Conservation (phyloP, 2,329 filamentous ascomycete genomes). For the Claviceps fusiformis region DNA sequence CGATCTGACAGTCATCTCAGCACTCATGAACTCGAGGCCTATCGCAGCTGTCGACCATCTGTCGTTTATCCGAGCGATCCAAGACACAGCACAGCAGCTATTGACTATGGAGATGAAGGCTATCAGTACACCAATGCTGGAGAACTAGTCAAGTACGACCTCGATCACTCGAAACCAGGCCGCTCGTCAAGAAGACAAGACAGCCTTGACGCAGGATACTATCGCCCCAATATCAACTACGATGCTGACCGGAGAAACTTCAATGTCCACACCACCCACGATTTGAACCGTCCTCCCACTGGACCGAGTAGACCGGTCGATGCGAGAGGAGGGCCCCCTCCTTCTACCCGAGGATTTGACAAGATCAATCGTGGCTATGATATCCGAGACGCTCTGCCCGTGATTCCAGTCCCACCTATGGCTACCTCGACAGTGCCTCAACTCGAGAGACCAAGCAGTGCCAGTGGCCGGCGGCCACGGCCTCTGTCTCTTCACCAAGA, state of each 20-base stretch:
- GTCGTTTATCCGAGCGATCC: conserved; percentile 30
- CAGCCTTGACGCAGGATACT: conserved; percentile 41
- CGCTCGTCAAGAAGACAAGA: conserved; percentile 31
- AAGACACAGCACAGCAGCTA: conserved; percentile 28
- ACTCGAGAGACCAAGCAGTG: conserved; percentile 8
- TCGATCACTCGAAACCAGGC: conserved; percentile 35
- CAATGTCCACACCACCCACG: conserved; percentile 31
- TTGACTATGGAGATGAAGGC: conserved; percentile 44
- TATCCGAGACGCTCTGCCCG: conserved; percentile 26
- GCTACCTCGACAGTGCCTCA: conserved; percentile 14
- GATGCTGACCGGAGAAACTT: conserved; percentile 31
- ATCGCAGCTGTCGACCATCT: conserved; percentile 33
- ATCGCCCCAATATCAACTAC: conserved; percentile 41
- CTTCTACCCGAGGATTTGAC: conserved; percentile 57
- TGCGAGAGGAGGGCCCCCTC: conserved; percentile 42
- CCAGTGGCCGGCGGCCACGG: conserved; percentile 17
- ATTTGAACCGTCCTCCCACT: conserved; percentile 30
- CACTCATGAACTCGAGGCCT: conserved; percentile 28
- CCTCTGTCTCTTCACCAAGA: conserved; percentile 43
- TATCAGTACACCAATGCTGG: conserved; percentile 52
- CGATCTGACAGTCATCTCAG: conserved; percentile 30
- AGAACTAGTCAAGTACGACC: conserved; percentile 47
- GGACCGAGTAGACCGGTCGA: conserved; percentile 24
- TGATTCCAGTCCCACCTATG: conserved; percentile 26
- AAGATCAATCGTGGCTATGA: conserved; percentile 47